Base-by-base conservation (phyloP, 257 asterid species). In the Scutellaria minor region DNA sequence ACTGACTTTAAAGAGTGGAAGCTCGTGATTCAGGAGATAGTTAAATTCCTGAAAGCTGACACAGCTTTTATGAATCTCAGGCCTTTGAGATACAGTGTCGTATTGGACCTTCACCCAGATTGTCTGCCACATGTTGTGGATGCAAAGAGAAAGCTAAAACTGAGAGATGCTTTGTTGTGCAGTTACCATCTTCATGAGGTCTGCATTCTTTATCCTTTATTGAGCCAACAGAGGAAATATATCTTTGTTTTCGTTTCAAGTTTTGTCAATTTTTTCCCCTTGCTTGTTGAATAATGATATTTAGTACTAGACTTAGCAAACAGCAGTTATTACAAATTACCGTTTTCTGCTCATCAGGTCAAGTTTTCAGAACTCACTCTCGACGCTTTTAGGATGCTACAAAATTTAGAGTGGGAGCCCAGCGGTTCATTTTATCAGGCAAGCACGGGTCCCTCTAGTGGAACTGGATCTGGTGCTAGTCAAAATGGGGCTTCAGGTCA, bases 1-100 rank as follows among this genome's bases (percentile, higher is more conserved):
- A 89, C 89, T 70, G 99, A 94, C 80, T 94, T 88, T 77, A 94
- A 83, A 86, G 99, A 94, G 73, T 94, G 99, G 99, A 94, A 94
- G 90, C 86, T 94, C 80, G 97, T 92, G 81, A 86, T 91, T 82
- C 97, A 94, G 83, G 99, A 94, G 82, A 91, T 91, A 74, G 96
- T 83, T 76, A 89, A 88, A 84, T 94, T 94, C 87, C 92, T 92
- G 77, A 94, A 91, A 87, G 98, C 89, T 79, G 98, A 94, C 86
- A 83, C 99, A 62, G 83, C 91, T 87, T 94, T 94, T 85, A 86
- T 94, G 96, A 92, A 94, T 78, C 86, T 79, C 75, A 87, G 92
- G 87, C 96, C 99, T 78, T 84, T 90, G 88, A 91, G 99, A 78
- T 94, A 88, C 80, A 89, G 97, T 74, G 85, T 94, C 53, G 92